Conservation (phyloP, 177 flowering plant genomes). For the Vitis hybrid region DNA sequence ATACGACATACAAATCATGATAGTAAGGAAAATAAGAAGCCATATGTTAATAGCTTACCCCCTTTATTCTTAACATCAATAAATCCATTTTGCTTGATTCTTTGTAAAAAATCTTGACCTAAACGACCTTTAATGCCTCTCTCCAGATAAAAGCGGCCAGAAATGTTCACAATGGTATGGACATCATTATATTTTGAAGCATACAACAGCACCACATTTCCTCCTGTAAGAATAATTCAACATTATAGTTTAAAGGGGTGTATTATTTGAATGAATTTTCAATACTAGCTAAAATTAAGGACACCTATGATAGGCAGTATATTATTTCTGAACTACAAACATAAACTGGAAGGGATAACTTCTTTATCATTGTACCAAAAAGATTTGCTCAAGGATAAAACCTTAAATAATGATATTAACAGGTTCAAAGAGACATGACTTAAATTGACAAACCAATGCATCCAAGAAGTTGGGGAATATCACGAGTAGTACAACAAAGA, state of each 20-base stretch:
- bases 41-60: slow-evolving; percentile 38
- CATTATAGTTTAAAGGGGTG: neutral
- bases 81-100: slow-evolving; percentile 60
- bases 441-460: no score
- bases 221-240: slow-evolving; percentile 51
- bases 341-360: no score
- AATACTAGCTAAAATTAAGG: neutral
- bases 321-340: no score
- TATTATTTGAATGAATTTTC: neutral
- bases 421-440: no score
- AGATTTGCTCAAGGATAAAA: no score
- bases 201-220: slow-evolving; percentile 79
- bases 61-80: slow-evolving; percentile 61
- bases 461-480: no score
- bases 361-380: no score
- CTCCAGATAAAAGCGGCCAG: slow-evolving; percentile 69
- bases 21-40: neutral
- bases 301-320: neutral
- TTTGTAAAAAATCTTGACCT: slow-evolving; percentile 55
- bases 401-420: no score
- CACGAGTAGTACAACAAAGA: no score
- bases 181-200: slow-evolving; percentile 72
- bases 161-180: slow-evolving; percentile 52
- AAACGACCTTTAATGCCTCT: slow-evolving; percentile 73
- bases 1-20: no score